Evolutionary conservation across 495 filamentous ascomycete genomes (phyloP), one percentile per base, ranked within the genome.

Genomic region (Aspergillus carlsbadensis): DNA sequence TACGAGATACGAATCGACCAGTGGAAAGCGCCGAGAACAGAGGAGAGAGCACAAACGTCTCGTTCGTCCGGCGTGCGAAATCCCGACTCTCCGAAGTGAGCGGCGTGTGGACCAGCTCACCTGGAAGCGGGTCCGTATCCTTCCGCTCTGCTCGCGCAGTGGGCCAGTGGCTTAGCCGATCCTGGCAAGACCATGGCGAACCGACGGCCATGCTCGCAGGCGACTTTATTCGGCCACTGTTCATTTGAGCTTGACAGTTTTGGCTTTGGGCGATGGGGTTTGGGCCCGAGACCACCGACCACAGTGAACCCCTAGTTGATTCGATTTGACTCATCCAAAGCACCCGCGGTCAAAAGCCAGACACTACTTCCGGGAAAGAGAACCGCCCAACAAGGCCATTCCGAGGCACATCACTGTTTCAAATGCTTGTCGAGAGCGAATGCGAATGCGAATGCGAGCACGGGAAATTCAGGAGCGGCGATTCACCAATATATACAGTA

Each of bases 401-500:
- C 45, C 45, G 45, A 48, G 45, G 34, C 26, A 29, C 3, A 29
- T 29, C 26, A 29, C 26, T 29, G 4, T 29, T 29, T 29, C 26
- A 29, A 29, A 29, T 29, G 26, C 26, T 29, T 29, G 26, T 29
- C 26, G 33, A 11, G 18, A 22, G 41, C 20, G 31, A 60, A 64
- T 61, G 66, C 26, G 26, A 20, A 50, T 34, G 21, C 33, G 33
- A 11, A 21, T 22, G 41, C 20, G 31, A 60, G 26, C 26, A 29
- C 26, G 26, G 63, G 59, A 68, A 53, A 65, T 64, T 58, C 65
- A 71, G 50, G 73, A 77, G 74, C 65, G 74, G 74, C 64, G 74
- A 77, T 72, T 71, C 64, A 54, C 66, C 56, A 65, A 65, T 65
- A 69, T 76, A 75, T 73, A 67, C 65, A 62, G 57, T 58, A 64